These are phyloP conservation scores for Austroboletus olivaceoglutinosus DNA, from an alignment of 1,284 basidiomycete genomes.

Conservation along the genomic window DNA sequence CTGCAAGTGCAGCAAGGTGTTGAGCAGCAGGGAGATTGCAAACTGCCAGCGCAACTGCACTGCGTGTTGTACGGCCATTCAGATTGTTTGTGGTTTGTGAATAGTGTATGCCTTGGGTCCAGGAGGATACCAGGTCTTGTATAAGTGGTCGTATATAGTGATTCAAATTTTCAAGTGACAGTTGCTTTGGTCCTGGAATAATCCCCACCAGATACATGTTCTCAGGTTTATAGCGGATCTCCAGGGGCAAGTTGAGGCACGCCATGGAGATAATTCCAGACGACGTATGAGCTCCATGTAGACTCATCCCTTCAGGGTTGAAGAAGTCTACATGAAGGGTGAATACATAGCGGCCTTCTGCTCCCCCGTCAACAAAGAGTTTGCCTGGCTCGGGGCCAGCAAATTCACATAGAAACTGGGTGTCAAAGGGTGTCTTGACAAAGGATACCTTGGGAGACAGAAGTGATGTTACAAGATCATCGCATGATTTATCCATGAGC, in stretches of 20 bases:
- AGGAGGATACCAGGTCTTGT: not conserved
- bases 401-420: conserved; percentile 8
- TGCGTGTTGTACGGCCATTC: not conserved
- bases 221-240: conserved; percentile 7
- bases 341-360: not conserved
- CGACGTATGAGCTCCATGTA: not conserved
- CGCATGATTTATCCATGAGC: conserved; percentile 1
- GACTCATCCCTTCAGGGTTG: not conserved
- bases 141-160: conserved; percentile 14
- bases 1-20: conserved; percentile 5
- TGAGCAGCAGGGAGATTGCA: conserved; percentile 11
- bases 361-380: conserved; percentile 4
- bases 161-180: conserved; percentile 13
- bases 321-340: conserved; percentile 5
- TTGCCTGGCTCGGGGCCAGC: not conserved
- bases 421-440: conserved; percentile 11
- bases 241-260: conserved; percentile 2
- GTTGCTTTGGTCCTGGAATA: conserved; percentile 14
- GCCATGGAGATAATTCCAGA: conserved; percentile 8
- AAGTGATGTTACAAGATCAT: not conserved
- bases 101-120: conserved; percentile 7
- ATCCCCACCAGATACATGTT: conserved; percentile 11
- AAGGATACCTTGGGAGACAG: not conserved
- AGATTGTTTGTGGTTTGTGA: conserved; percentile 4
- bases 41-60: conserved; percentile 1